These are phyloP conservation scores for Naumovozyma castellii DNA, from an alignment of 805 yeast genomes.

Conservation along the genomic window DNA sequence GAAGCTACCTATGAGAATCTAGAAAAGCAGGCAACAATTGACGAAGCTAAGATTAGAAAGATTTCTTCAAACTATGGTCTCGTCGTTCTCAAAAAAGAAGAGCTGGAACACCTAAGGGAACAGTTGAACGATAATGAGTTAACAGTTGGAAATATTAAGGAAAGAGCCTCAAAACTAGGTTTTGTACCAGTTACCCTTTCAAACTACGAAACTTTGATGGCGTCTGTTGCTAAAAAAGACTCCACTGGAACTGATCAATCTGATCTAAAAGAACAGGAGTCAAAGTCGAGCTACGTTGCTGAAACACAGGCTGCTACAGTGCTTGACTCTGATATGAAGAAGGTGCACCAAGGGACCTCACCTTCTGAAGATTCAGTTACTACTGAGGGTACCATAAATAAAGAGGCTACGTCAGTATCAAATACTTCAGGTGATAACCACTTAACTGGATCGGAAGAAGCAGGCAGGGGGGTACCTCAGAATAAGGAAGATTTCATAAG, in stretches of 20 bases:
- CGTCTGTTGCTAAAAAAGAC: too few relatives aligned
- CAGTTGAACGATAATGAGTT: slow-evolving; percentile 4
- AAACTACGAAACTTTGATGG: slow-evolving; percentile 6
- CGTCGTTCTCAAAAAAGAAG: slow-evolving; percentile 5
- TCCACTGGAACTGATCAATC: too few relatives aligned
- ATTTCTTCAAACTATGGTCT: slow-evolving; percentile 8
- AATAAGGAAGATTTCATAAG: too few relatives aligned
- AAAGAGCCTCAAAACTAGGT: slow-evolving; percentile 14
- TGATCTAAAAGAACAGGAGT: not conserved
- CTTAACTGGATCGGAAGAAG: slow-evolving; percentile 11
- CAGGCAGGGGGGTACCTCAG: too few relatives aligned
- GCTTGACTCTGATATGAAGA: too few relatives aligned
- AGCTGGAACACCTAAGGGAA: slow-evolving; percentile 3
- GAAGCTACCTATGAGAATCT: not conserved
- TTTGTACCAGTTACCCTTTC: slow-evolving; percentile 9
- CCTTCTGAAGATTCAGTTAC: too few relatives aligned
- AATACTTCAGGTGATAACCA: too few relatives aligned
- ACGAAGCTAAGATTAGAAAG: slow-evolving; percentile 5
- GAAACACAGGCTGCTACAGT: not conserved
- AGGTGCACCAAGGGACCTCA: too few relatives aligned
- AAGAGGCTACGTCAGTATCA: too few relatives aligned
- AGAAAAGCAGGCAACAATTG: not conserved
- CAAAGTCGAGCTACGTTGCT: not conserved
- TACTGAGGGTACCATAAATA: too few relatives aligned
- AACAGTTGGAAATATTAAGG: slow-evolving; percentile 11